A percentile compares a stretch with the other conserved stretches of the same genome.
Conservation (phyloP, 1,284 basidiomycete species). For the Malassezia sympodialis region DNA sequence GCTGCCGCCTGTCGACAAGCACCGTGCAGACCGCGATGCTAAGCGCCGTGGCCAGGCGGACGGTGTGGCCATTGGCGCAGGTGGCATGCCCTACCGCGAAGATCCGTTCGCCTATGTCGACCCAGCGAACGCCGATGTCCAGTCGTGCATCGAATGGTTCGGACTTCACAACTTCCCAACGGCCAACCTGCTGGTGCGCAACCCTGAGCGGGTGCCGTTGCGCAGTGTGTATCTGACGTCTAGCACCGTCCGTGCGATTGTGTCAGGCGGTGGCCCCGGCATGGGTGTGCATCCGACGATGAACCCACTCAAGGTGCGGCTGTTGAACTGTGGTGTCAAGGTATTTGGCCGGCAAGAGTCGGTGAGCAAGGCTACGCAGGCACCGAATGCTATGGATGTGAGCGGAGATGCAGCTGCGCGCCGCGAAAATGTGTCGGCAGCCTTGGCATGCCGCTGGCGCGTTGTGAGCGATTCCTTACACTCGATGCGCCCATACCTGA, state of each 20-base stretch:
- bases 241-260: constrained; percentile 62
- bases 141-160: constrained; percentile 58
- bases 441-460: constrained; percentile 56
- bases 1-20: constrained; percentile 25
- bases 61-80: constrained; percentile 26
- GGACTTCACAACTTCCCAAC: constrained; percentile 68
- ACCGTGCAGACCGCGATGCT: constrained; percentile 27
- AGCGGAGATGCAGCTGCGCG: background rate
- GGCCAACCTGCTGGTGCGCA: constrained; percentile 72
- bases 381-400: background rate
- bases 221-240: constrained; percentile 85
- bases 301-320: constrained; percentile 68
- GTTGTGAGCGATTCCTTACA: constrained; percentile 75
- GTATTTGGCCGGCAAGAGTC: constrained; percentile 56
- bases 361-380: constrained; percentile 40
- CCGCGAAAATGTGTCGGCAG: constrained; percentile 24
- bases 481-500: constrained; percentile 69
- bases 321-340: constrained; percentile 85
- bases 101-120: constrained; percentile 40
- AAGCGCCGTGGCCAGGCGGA: constrained; percentile 18
- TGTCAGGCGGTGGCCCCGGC: constrained; percentile 60
- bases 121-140: constrained; percentile 28
- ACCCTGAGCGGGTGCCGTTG: constrained; percentile 64
- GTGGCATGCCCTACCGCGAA: constrained; percentile 42
- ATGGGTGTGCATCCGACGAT: constrained; percentile 30